Percentiles rank a stretch among this genome's conserved stretches.
phyloP scores from a whole-genome alignment of 345 rosid species.

The Gossypium australe region DNA sequence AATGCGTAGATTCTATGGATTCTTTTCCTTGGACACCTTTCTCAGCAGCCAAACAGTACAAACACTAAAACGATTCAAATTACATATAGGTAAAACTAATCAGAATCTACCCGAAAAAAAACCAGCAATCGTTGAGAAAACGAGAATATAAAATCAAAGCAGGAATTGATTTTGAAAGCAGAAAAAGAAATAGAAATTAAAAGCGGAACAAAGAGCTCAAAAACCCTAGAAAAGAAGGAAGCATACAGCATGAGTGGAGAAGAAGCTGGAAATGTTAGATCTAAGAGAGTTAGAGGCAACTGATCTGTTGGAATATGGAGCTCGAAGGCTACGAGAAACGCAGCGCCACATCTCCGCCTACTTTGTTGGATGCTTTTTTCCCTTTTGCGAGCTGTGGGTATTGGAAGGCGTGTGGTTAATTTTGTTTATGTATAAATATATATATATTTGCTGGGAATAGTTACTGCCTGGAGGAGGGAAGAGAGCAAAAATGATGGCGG shows the following conservation, averaged over 20 bases:
- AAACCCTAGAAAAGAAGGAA: constrained; percentile 6
- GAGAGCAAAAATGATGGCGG: background rate
- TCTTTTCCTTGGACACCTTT: background rate
- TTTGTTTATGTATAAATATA: background rate
- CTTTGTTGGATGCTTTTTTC: background rate
- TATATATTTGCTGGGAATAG: background rate
- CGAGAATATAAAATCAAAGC: background rate
- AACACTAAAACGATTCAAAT: background rate
- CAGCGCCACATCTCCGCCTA: constrained; percentile 81
- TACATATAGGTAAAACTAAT: constrained; percentile 5
- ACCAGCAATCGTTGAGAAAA: background rate
- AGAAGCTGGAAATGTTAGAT: constrained; percentile 66
- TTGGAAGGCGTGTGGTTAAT: background rate
- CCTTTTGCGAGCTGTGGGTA: background rate
- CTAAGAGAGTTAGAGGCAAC: constrained; percentile 38
- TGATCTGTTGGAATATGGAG: constrained; percentile 47
- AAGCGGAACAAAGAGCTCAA: background rate
- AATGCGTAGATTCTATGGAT: background rate
- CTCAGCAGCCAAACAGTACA: constrained; percentile 12
- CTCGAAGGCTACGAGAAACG: constrained; percentile 82
- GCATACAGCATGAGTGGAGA: constrained; percentile 68
- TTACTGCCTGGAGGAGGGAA: background rate
- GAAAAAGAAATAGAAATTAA: background rate
- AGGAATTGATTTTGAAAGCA: background rate
- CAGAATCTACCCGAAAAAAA: background rate